Evolutionary conservation across 1,284 basidiomycete species (phyloP), one percentile per base, ranked within the genome.

Genomic region (Meira miltonrushii): DNA sequence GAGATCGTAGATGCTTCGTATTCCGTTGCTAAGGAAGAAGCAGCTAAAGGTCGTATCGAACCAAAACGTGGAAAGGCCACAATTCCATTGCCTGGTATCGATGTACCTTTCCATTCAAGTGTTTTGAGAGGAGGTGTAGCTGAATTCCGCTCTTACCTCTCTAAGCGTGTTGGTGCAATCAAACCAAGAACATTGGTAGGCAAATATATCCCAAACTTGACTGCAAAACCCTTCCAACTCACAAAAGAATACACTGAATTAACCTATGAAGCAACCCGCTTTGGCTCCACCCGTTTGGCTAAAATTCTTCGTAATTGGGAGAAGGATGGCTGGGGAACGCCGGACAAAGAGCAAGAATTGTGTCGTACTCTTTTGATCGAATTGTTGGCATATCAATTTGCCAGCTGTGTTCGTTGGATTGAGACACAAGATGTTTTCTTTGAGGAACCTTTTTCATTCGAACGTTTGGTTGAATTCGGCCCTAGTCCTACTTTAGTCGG

Each of bases 51-150:
- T n/a, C 86, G 89, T 68, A 91, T 98, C 81, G 88, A 88, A 69
- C 86, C 98, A 57, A 93, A 98, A 77, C 88, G 94, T 71, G 94
- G 94, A 10, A 96, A 93, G 74, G 93, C 72, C 50, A 77, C 72
- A 54, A 74, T 74, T 47, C 72, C 72, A 17, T 63, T 74, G 11
- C 91, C 94, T 39, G 94, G 94, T 72, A 97, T 98, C 73, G 94
- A 98, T 73, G 94, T 98, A 11, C 94, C 95, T 11, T 98, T 98
- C 89, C 94, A 98, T 80, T 93, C 94, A 9, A 88, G 91, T 69
- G 97, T 97, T 82, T 85, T 98, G 48, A 66, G 49, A 93, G 94
- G 95, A 37, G 95, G 94, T 79, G 95, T 98, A 53, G 86, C 97
- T 86, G 92, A 91, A 3, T 94, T 94, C 88, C 86, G 91, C 67